These are phyloP conservation scores for Talaromyces sp. DNA, from an alignment of 2,329 filamentous ascomycete genomes.

Conservation along the genomic window DNA sequence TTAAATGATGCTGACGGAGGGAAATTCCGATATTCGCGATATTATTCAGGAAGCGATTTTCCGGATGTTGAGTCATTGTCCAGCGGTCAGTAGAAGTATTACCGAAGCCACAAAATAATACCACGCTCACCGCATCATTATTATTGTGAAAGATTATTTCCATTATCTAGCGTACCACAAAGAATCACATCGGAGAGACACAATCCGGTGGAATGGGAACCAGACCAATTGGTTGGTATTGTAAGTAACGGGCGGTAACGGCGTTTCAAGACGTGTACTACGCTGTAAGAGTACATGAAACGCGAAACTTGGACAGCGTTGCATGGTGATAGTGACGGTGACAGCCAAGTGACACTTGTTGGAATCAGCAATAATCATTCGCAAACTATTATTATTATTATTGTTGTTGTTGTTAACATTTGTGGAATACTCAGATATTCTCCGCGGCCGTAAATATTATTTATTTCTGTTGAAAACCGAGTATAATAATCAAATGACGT, in stretches of 20 bases:
- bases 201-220: neutral
- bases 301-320: neutral
- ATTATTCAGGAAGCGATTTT: neutral
- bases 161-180: neutral
- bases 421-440: too few species aligned
- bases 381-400: too few species aligned
- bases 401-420: too few species aligned
- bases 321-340: neutral
- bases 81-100: neutral
- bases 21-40: neutral
- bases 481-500: neutral
- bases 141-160: too few species aligned
- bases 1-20: neutral
- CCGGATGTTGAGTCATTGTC: too few species aligned
- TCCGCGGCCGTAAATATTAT: too few species aligned
- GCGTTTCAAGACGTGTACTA: neutral
- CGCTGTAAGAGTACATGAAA: neutral
- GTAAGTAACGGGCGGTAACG: neutral
- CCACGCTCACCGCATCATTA: neutral
- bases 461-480: too few species aligned
- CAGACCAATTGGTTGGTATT: neutral
- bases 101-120: neutral
- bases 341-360: neutral
- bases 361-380: too few species aligned
- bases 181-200: neutral